These are phyloP conservation scores for Lipomyces orientalis DNA, from an alignment of 805 yeast species.

Conservation along the genomic window DNA sequence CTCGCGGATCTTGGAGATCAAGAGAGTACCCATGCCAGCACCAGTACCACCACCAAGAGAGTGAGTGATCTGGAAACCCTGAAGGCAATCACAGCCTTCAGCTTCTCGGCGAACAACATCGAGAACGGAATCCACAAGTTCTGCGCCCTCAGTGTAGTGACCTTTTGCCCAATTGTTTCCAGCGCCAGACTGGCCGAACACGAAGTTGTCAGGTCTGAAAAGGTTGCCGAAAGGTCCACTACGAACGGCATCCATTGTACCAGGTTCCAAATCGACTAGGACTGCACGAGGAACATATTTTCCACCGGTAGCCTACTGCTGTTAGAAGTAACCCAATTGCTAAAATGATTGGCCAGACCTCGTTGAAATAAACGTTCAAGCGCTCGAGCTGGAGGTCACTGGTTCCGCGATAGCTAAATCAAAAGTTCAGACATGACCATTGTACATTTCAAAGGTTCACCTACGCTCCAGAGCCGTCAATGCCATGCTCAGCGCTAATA, in stretches of 20 bases:
- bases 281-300: slow-evolving; percentile 96
- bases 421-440: slow-evolving; percentile 5
- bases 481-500: slow-evolving; percentile 41
- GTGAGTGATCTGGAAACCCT: slow-evolving; percentile 91
- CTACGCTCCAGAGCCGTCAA: slow-evolving; percentile 39
- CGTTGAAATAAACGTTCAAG: slow-evolving; percentile 84
- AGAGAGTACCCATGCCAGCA: slow-evolving; percentile 93
- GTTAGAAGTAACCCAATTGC: not conserved
- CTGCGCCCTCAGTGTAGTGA: slow-evolving; percentile 96
- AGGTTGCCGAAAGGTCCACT: slow-evolving; percentile 78
- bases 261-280: slow-evolving; percentile 92
- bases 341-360: slow-evolving; percentile 41
- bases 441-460: slow-evolving; percentile 12
- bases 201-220: slow-evolving; percentile 90
- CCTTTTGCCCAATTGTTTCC: slow-evolving; percentile 99
- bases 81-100: slow-evolving; percentile 90
- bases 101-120: slow-evolving; percentile 94
- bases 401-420: slow-evolving; percentile 41
- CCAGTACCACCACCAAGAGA: slow-evolving; percentile 95
- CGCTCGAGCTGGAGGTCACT: slow-evolving; percentile 49
- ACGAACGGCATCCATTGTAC: slow-evolving; percentile 85
- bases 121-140: slow-evolving; percentile 87
- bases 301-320: slow-evolving; percentile 66
- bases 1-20: slow-evolving; percentile 85
- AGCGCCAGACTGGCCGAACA: slow-evolving; percentile 90